A percentile compares a stretch with the other conserved stretches of the same genome.
phyloP scores from a whole-genome alignment of 768 basidiomycete genomes.

The Trametes cinnabarina region DNA sequence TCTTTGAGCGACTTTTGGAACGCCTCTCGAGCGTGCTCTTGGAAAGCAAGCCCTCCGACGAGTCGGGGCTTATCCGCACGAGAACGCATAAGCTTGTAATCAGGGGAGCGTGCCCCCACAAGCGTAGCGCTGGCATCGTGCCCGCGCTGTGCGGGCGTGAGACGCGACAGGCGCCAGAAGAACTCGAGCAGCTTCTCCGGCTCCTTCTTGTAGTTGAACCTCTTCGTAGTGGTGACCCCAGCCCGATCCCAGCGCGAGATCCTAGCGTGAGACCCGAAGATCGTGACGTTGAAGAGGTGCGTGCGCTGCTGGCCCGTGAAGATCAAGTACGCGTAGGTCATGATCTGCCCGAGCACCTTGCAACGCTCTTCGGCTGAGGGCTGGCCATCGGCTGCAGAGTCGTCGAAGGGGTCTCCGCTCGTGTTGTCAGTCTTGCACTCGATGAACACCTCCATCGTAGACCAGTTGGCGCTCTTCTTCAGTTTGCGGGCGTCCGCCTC shows the following conservation, averaged over 20 bases:
- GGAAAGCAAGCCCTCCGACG: not conserved
- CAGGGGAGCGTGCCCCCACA: not conserved
- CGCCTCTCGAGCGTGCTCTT: not conserved
- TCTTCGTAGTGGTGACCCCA: not conserved
- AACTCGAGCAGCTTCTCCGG: not conserved
- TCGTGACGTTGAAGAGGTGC: not conserved
- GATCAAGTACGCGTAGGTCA: not conserved
- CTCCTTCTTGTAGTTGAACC: not conserved
- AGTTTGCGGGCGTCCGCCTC: not conserved
- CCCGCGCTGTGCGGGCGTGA: not conserved
- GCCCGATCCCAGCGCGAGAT: not conserved
- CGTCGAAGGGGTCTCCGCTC: not conserved
- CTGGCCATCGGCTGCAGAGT: not conserved
- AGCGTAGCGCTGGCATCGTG: not conserved
- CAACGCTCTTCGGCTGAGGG: not conserved
- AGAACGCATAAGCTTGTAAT: not conserved
- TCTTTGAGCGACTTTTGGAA: not conserved
- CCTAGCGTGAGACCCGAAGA: not conserved
- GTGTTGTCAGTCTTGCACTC: not conserved
- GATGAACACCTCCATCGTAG: constrained; percentile 2
- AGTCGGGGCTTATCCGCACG: not conserved
- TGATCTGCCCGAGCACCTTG: not conserved
- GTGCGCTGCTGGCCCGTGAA: constrained; percentile 1
- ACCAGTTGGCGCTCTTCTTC: not conserved
- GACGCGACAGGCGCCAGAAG: not conserved